phyloP scores from a whole-genome alignment of 805 yeast species.

The Schwanniomyces polymorphus region DNA sequence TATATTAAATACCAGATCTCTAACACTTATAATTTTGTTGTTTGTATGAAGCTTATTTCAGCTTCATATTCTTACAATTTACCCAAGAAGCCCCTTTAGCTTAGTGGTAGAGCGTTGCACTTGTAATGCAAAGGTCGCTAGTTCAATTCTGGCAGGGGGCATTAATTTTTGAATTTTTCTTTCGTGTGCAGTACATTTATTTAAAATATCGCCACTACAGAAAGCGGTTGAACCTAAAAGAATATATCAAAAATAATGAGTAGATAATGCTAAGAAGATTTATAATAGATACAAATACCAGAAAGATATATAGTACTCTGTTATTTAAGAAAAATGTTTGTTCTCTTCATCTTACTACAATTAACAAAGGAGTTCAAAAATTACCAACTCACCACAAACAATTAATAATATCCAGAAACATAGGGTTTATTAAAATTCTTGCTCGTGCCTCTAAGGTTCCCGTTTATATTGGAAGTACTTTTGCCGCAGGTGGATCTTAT shows the following conservation, averaged over 20 bases:
- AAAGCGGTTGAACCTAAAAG: not conserved
- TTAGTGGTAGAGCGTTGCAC: slow-evolving; percentile 99
- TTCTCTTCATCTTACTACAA: not conserved
- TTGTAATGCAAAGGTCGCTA: slow-evolving; percentile 98
- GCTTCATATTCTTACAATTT: too few species aligned
- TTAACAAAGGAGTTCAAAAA: not conserved
- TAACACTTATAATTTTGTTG: too few species aligned
- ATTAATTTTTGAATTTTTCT: slow-evolving; percentile 11
- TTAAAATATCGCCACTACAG: not conserved
- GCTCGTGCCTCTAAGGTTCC: slow-evolving; percentile 63
- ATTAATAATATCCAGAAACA: slow-evolving; percentile 18
- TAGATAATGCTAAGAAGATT: not conserved
- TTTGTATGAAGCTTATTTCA: too few species aligned
- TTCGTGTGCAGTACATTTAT: not conserved
- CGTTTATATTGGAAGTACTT: slow-evolving; percentile 82
- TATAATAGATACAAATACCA: not conserved
- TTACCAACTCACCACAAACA: not conserved
- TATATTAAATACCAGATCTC: too few species aligned
- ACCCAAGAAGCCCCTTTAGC: slow-evolving; percentile 72
- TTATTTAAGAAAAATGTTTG: not conserved
- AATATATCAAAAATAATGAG: not conserved
- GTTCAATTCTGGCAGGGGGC: slow-evolving; percentile 90
- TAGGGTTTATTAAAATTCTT: slow-evolving; percentile 47
- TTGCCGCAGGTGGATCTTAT: slow-evolving; percentile 94
- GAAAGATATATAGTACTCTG: not conserved